phyloP scores from a whole-genome alignment of 2,329 filamentous ascomycete species.

The Trematosphaeria pertusa region DNA sequence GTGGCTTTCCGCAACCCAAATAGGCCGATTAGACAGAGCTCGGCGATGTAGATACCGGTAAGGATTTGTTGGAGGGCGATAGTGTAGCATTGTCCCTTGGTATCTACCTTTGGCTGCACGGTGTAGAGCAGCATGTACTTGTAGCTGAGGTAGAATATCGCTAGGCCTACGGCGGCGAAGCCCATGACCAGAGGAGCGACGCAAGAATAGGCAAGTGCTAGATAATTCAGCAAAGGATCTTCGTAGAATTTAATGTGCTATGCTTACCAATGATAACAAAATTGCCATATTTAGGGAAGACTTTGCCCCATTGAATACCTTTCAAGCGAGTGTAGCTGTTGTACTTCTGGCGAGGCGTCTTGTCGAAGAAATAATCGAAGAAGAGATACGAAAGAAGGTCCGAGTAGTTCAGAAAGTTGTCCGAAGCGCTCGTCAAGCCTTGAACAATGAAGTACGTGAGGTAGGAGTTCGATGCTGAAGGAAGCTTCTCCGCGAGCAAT shows the following conservation, averaged over 20 bases:
- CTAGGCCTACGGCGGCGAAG: constrained; percentile 80
- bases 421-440: constrained; percentile 79
- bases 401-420: constrained; percentile 74
- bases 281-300: constrained; percentile 51
- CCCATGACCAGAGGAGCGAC: constrained; percentile 86
- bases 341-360: constrained; percentile 66
- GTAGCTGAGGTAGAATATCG: constrained; percentile 85
- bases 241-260: not conserved
- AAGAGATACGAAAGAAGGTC: constrained; percentile 78
- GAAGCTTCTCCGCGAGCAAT: constrained; percentile 76
- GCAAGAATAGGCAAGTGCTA: constrained; percentile 82
- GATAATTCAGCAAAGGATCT: constrained; percentile 17
- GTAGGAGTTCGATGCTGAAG: constrained; percentile 90
- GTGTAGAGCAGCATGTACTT: constrained; percentile 92
- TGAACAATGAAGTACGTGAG: constrained; percentile 95
- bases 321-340: constrained; percentile 40
- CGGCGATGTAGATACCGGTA: constrained; percentile 81
- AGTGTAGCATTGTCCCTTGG: constrained; percentile 85
- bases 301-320: constrained; percentile 48
- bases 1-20: constrained; percentile 61
- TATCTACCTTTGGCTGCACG: constrained; percentile 81
- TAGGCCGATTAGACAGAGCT: constrained; percentile 83
- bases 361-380: constrained; percentile 76
- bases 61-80: constrained; percentile 87
- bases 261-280: constrained; percentile 49